A percentile compares a stretch with the other conserved stretches of the same genome.
These are phyloP conservation scores for Candida ficus DNA, from an alignment of 805 yeast species.

Conservation along the genomic window DNA sequence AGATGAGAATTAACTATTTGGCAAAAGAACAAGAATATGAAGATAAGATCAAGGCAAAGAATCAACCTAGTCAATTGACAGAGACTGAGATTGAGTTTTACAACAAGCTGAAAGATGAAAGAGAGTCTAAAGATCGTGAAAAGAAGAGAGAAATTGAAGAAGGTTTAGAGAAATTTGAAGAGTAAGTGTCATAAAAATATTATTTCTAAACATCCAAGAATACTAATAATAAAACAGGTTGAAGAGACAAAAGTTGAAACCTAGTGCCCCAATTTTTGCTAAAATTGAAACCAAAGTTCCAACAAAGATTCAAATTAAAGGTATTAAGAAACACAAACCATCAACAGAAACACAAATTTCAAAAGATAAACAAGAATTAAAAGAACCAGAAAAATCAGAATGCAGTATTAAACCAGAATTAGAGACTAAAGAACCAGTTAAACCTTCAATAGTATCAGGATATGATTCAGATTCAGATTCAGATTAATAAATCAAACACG, in stretches of 20 bases:
- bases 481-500: slow-evolving; percentile 4
- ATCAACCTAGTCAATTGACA: slow-evolving; percentile 17
- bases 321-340: background rate
- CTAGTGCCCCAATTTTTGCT: background rate
- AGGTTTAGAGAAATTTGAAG: slow-evolving; percentile 17
- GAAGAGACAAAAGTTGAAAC: slow-evolving; percentile 6
- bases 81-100: slow-evolving; percentile 20
- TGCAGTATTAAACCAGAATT: too few relatives aligned
- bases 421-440: background rate
- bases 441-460: slow-evolving; percentile 2
- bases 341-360: background rate
- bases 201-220: too few relatives aligned
- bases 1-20: slow-evolving; percentile 23
- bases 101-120: slow-evolving; percentile 9
- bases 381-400: background rate
- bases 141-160: slow-evolving; percentile 18
- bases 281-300: background rate
- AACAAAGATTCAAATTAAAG: background rate
- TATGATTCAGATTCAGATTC: slow-evolving; percentile 16
- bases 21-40: slow-evolving; percentile 21
- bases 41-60: slow-evolving; percentile 19
- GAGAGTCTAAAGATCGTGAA: slow-evolving; percentile 7
- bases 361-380: background rate
- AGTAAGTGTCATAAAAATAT: slow-evolving; percentile 15
- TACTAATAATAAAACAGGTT: slow-evolving; percentile 9